Conservation (phyloP, 2,329 filamentous ascomycete genomes). For the Eurotiales sp. region DNA sequence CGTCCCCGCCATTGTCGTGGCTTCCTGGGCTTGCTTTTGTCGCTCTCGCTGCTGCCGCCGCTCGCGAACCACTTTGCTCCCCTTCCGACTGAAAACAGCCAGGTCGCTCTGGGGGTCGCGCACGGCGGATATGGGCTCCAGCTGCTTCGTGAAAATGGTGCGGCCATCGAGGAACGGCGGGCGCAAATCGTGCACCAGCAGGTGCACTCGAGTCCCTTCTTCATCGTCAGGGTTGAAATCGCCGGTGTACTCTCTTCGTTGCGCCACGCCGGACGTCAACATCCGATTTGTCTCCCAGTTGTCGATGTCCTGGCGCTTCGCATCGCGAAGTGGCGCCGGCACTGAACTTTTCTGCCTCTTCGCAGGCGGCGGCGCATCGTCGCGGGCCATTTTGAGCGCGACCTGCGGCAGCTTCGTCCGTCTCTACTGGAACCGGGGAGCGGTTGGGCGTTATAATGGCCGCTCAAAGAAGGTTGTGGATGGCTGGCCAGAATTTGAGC, state of each 20-base stretch:
- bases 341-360: constrained; percentile 38
- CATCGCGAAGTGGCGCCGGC: constrained; percentile 34
- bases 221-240: constrained; percentile 84
- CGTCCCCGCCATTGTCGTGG: constrained; percentile 88
- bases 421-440: too few relatives aligned
- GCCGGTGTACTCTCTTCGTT: constrained; percentile 73
- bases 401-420: too few relatives aligned
- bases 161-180: constrained; percentile 93
- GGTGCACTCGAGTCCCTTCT: constrained; percentile 81
- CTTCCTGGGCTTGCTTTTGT: constrained; percentile 90
- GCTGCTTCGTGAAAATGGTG: constrained; percentile 94
- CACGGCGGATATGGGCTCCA: constrained; percentile 91
- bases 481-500: not conserved
- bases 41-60: constrained; percentile 87
- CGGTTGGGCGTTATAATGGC: too few relatives aligned
- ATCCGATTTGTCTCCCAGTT: constrained; percentile 99
- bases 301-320: constrained; percentile 87
- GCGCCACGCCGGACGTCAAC: constrained; percentile 92
- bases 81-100: constrained; percentile 96
- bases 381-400: constrained; percentile 32
- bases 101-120: constrained; percentile 95
- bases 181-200: constrained; percentile 87
- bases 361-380: constrained; percentile 34
- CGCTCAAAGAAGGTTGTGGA: too few relatives aligned
- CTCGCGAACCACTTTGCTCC: constrained; percentile 88